Evolutionary conservation across 2,329 filamentous ascomycete species (phyloP).

Genomic region (Fusarium xylarioides): DNA sequence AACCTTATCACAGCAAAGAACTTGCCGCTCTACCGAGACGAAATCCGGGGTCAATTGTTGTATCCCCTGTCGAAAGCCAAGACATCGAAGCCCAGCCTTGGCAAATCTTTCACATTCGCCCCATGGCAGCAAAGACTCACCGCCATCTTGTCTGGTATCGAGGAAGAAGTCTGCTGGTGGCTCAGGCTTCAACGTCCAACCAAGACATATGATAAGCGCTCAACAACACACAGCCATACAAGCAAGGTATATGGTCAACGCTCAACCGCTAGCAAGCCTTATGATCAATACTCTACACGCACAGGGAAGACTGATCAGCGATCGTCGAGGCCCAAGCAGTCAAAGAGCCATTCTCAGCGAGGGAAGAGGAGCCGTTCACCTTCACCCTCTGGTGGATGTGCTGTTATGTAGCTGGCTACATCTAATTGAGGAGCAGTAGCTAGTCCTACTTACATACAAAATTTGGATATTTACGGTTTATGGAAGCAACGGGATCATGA

Average conservation of each 20-base stretch:
- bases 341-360: background rate
- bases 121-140: constrained; percentile 26
- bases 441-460: background rate
- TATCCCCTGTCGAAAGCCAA: constrained; percentile 26
- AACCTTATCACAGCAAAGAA: constrained; percentile 22
- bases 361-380: constrained; percentile 16
- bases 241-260: background rate
- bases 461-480: background rate
- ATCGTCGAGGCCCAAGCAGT: constrained; percentile 2
- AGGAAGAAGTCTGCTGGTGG: constrained; percentile 29
- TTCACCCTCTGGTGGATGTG: constrained; percentile 4
- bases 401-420: constrained; percentile 26
- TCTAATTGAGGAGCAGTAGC: background rate
- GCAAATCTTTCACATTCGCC: constrained; percentile 14
- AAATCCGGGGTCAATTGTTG: constrained; percentile 23
- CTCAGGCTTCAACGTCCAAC: constrained; percentile 11
- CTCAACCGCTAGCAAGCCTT: constrained; percentile 7
- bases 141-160: constrained; percentile 12
- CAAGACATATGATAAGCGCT: constrained; percentile 2
- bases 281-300: constrained; percentile 5
- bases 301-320: constrained; percentile 5
- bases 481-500: background rate
- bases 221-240: background rate
- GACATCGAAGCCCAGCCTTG: constrained; percentile 5
- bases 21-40: constrained; percentile 24